A percentile compares a stretch with the other conserved stretches of the same genome.
phyloP scores from a whole-genome alignment of 2,329 filamentous ascomycete species.

The Lomentospora prolificans region DNA sequence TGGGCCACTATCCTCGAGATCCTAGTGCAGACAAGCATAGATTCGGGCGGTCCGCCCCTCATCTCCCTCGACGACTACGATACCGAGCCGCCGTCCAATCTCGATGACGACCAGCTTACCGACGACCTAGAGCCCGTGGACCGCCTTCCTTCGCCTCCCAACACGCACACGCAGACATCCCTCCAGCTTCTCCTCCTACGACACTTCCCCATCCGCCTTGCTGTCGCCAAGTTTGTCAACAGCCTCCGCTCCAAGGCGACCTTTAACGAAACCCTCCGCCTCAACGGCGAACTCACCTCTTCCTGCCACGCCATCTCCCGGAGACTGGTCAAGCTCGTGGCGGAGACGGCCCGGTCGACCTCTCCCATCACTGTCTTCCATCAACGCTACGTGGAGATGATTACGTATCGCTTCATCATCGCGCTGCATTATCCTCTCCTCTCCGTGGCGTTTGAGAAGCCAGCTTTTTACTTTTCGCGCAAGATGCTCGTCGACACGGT shows the following conservation, averaged over 20 bases:
- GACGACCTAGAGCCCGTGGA: constrained; percentile 4
- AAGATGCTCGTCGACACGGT: constrained; percentile 37
- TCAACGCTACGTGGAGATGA: constrained; percentile 34
- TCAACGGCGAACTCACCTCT: constrained; percentile 30
- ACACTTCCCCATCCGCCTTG: constrained; percentile 33
- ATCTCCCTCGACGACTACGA: constrained; percentile 36
- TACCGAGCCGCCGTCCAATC: constrained; percentile 36
- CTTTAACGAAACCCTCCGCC: constrained; percentile 34
- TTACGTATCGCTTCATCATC: constrained; percentile 44
- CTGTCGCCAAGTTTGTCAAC: constrained; percentile 31
- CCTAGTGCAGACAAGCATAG: constrained; percentile 32
- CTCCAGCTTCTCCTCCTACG: constrained; percentile 30
- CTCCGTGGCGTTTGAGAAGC: constrained; percentile 26
- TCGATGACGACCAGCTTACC: constrained; percentile 36
- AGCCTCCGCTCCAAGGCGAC: constrained; percentile 22
- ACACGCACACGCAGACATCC: constrained; percentile 29
- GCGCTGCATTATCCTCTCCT: constrained; percentile 46
- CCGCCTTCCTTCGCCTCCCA: not conserved
- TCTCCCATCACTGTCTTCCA: constrained; percentile 24
- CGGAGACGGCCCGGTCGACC: not conserved
- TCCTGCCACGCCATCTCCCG: constrained; percentile 31
- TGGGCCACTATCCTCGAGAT: constrained; percentile 46
- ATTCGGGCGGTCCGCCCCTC: constrained; percentile 34
- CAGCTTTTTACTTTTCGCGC: constrained; percentile 39
- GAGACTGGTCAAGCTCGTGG: constrained; percentile 19